Percentiles rank a stretch among this genome's conserved stretches.
Conservation (phyloP, 1,284 basidiomycete species). For the Apiotrichum veenhuisii region DNA sequence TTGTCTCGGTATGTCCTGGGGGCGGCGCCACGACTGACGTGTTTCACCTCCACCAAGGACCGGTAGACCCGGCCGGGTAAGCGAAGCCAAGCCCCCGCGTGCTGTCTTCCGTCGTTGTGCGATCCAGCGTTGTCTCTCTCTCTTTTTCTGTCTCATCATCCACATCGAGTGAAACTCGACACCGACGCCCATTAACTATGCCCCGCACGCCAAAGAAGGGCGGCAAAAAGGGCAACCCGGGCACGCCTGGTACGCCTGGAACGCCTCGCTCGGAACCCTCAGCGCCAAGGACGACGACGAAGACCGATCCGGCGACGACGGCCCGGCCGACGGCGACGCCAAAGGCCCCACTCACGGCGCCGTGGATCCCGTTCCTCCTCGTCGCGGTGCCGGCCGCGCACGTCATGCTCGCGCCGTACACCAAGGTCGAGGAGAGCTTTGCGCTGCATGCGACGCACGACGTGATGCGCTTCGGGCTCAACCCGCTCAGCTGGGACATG, state of each 20-base stretch:
- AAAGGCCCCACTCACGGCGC: slow-evolving; percentile 55
- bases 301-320: too few relatives aligned
- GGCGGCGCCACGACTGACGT: background rate
- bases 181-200: background rate
- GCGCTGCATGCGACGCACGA: slow-evolving; percentile 90
- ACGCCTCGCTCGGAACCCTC: too few relatives aligned
- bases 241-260: too few relatives aligned
- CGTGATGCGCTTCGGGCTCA: slow-evolving; percentile 65
- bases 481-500: slow-evolving; percentile 2
- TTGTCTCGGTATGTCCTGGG: background rate
- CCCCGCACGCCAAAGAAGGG: background rate
- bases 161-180: too few relatives aligned
- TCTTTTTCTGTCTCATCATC: background rate
- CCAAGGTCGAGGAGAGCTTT: slow-evolving; percentile 97
- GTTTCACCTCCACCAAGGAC: background rate
- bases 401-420: slow-evolving; percentile 75
- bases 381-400: slow-evolving; percentile 61
- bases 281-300: background rate
- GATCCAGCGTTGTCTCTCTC: background rate
- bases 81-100: too few relatives aligned
- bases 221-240: too few relatives aligned
- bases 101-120: too few relatives aligned
- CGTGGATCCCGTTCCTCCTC: slow-evolving; percentile 54
- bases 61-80: too few relatives aligned
- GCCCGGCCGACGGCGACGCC: slow-evolving; percentile 50